Base-by-base conservation (phyloP, 1,284 basidiomycete species). In the Puccinia horiana region DNA sequence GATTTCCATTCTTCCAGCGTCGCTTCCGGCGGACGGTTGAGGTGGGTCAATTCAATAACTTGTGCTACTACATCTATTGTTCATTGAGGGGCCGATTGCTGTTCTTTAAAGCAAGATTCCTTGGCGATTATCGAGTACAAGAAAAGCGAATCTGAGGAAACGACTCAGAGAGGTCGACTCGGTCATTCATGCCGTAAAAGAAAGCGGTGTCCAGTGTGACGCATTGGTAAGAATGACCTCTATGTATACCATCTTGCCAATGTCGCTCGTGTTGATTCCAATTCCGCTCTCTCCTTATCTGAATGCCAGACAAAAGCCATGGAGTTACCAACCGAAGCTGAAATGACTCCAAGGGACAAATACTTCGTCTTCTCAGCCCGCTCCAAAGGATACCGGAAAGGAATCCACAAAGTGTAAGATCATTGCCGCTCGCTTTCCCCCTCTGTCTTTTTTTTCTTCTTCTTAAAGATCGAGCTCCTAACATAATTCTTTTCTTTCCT, bases 311-410 rank as follows among this genome's bases (percentile, higher is more conserved):
- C 32, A 26, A 82, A 79, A 63, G 83, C 83, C 2, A 49, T 75
- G 26, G 56, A 76, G 52, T 72, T 83, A 29, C 83, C 81, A 20
- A 78, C 63, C n/a, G 83, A 82, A 77, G 63, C 47, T 54, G 75
- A 72, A 49, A 83, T 83, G 83, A 35, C 56, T 40, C 67, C 81
- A 11, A 81, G 63, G 52, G 83, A 83, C 56, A 83, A 83, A 76
- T 83, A 82, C 69, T 77, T 78, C 47, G 81, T 78, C 23, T 83
- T 81, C 58, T 76, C 76, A 8, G 76, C 81, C 42, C 75, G 76
- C 14, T 63, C 52, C 4, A 81, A 79, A 70, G 82, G 76, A 44
- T 83, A 82, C 69, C 81, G 83, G 23, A 83, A 83, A 74, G 83
- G 83, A 54, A 82, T 83, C 3, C 83, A 83, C 35, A 65, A 65